Conservation (phyloP, 2,329 filamentous ascomycete genomes). For the Corinectria fuckeliana region DNA sequence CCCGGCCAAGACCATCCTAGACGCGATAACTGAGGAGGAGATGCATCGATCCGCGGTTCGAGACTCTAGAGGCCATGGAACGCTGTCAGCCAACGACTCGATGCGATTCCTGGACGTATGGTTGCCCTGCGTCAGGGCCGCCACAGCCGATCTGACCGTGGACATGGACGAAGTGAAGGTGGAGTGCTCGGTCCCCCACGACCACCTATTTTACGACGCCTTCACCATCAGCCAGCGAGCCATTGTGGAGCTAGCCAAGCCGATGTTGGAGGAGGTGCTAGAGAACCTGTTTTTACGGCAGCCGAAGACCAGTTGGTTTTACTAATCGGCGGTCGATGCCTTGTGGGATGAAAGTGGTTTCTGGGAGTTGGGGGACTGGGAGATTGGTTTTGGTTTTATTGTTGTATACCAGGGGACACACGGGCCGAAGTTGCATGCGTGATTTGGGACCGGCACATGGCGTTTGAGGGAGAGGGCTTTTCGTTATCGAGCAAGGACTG, state of each 20-base stretch:
- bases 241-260: constrained; percentile 29
- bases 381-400: constrained; percentile 39
- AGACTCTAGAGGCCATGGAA: constrained; percentile 54
- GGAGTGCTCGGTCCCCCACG: constrained; percentile 51
- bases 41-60: constrained; percentile 50
- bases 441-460: neutral
- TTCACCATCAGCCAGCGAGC: constrained; percentile 53
- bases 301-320: constrained; percentile 27
- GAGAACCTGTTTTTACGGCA: constrained; percentile 34
- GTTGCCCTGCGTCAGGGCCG: constrained; percentile 48
- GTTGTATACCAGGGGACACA: constrained; percentile 5
- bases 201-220: constrained; percentile 59
- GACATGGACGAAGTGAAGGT: constrained; percentile 13
- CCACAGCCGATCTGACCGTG: constrained; percentile 22
- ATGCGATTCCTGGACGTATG: constrained; percentile 51
- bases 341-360: constrained; percentile 15
- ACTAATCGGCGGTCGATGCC: constrained; percentile 37
- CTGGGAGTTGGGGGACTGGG: constrained; percentile 47
- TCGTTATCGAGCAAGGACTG: neutral
- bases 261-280: constrained; percentile 26
- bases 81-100: constrained; percentile 37
- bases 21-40: constrained; percentile 56
- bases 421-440: neutral
- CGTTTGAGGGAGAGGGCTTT: neutral
- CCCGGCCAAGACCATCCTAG: constrained; percentile 48